Evolutionary conservation across 2,329 filamentous ascomycete species (phyloP).

Genomic region (Pseudogymnoascus sp.): DNA sequence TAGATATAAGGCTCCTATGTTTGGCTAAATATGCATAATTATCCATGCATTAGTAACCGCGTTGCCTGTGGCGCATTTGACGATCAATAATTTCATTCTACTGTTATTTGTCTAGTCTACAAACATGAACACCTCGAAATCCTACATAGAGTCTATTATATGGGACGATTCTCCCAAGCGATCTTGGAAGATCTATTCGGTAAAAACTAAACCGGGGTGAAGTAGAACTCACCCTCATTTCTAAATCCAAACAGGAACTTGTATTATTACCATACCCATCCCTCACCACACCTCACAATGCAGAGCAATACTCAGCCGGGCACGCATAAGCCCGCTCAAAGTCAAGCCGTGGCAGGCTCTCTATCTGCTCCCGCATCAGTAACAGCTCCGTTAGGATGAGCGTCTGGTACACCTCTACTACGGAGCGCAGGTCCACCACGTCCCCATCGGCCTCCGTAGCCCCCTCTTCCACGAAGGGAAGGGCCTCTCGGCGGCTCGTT

Average conservation of each 20-base stretch:
- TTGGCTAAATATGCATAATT: background rate
- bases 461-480: background rate
- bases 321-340: background rate
- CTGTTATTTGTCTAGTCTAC: background rate
- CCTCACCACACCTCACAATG: background rate
- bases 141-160: background rate
- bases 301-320: background rate
- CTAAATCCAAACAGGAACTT: background rate
- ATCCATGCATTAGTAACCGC: background rate
- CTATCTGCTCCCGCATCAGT: background rate
- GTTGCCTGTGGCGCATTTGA: background rate
- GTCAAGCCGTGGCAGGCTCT: background rate
- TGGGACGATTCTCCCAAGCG: background rate
- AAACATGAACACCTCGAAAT: background rate
- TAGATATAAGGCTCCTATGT: background rate
- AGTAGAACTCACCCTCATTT: background rate
- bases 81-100: background rate
- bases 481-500: background rate
- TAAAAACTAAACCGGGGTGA: background rate
- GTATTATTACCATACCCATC: background rate
- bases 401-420: background rate
- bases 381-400: background rate
- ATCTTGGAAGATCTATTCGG: background rate
- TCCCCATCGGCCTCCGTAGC: background rate
- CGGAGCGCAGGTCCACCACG: background rate